Base-by-base conservation (phyloP, 305 asterid species). In the Solanum aculeatissimum region DNA sequence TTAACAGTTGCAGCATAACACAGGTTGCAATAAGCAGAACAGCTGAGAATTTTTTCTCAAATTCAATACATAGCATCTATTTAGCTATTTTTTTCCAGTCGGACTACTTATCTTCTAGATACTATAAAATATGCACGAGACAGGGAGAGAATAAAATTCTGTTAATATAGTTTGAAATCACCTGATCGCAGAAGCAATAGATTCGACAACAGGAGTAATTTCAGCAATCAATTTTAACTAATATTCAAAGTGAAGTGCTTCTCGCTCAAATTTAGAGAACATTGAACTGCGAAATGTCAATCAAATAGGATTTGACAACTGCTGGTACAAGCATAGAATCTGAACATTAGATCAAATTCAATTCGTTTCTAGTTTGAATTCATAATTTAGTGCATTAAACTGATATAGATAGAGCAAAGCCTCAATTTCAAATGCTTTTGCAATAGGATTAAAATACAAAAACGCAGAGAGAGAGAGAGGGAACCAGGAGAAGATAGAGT, bases 401-500 rank as follows among this genome's bases (percentile, higher is more conserved):
- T 77, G 47, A 77, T 9, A 6, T n/a, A 25, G 68, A 23, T 4
- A 60, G 68, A 60, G 23, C 35, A 23, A 60, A 60, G 12, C 68
- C 25, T 13, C 69, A 23, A 60, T 60, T 60, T 60, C 69, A 60
- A 23, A 23, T 60, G 6, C 83, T 27, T 6, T 15, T 65, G 19
- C 63, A 63, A 42, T 15, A n/a, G n/a, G 63, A 45, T 63, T 63
- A 65, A 65, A 65, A 7, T 14, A 65, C 43, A 65, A 7, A 0
- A 14, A 29, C 32, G 23, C 23, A 65, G 42, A 27, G 83, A 51
- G 66, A 60, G 54, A 68, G 87, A 82, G 83, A 70, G 60, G 70
- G 71, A 80, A 96, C 99, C 97, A 90, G 94, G 85, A 90, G 96
- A 94, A 94, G 90, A 89, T 87, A 25, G 95, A 83, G 90, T 89